Percentiles rank a stretch among this genome's conserved stretches.
phyloP scores from a whole-genome alignment of 1,139 yeast species.

The Hansenula anomala region DNA sequence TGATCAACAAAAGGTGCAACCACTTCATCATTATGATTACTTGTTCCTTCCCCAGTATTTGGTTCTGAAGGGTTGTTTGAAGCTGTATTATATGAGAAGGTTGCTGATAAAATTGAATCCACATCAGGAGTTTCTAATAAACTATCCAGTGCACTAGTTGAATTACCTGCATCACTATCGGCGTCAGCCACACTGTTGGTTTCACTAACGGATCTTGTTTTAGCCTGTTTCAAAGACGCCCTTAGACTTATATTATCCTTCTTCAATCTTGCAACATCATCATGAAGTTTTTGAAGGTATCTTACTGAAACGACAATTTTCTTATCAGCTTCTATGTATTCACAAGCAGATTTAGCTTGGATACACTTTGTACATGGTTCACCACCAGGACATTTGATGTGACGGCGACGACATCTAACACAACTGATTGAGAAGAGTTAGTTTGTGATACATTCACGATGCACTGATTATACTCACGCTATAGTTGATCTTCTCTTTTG shows the following conservation, averaged over 20 bases:
- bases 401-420: slow-evolving; percentile 68
- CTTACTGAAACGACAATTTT: slow-evolving; percentile 75
- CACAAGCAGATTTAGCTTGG: slow-evolving; percentile 57
- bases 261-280: slow-evolving; percentile 46
- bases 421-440: slow-evolving; percentile 30
- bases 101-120: slow-evolving; percentile 18
- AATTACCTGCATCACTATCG: slow-evolving; percentile 3
- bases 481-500: slow-evolving; percentile 15
- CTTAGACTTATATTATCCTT: slow-evolving; percentile 54
- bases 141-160: slow-evolving; percentile 6
- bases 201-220: neutral
- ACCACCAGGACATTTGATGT: slow-evolving; percentile 80
- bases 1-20: slow-evolving; percentile 66
- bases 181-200: neutral
- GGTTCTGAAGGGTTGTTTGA: no score
- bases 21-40: slow-evolving; percentile 35
- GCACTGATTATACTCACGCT: slow-evolving; percentile 10
- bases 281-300: slow-evolving; percentile 64
- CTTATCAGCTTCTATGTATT: slow-evolving; percentile 72
- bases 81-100: slow-evolving; percentile 20
- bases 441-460: slow-evolving; percentile 2
- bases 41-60: no score
- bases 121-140: slow-evolving; percentile 18
- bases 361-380: slow-evolving; percentile 68
- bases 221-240: slow-evolving; percentile 32